phyloP scores from a whole-genome alignment of 2,329 filamentous ascomycete genomes.

The Zopfia rhizophila region DNA sequence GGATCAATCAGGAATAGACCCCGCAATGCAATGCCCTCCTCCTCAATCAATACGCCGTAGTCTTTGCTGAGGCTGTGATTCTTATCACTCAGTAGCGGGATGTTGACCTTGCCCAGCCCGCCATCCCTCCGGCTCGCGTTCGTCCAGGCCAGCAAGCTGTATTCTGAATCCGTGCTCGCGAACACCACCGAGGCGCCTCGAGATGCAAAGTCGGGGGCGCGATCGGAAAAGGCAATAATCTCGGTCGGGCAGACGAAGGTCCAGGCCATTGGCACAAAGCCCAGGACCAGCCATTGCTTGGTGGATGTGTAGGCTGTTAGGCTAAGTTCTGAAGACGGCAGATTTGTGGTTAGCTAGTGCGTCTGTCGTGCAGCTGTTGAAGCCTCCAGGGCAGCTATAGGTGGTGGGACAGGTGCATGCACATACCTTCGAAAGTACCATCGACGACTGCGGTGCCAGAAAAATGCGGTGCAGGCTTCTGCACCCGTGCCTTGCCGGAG shows the following conservation, averaged over 20 bases:
- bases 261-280: slow-evolving; percentile 75
- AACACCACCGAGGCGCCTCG: slow-evolving; percentile 70
- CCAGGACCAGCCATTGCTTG: slow-evolving; percentile 70
- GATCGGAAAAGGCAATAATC: slow-evolving; percentile 72
- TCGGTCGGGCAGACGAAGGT: slow-evolving; percentile 75
- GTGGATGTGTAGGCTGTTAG: slow-evolving; percentile 52
- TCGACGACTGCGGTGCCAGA: slow-evolving; percentile 52
- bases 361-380: not conserved
- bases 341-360: slow-evolving; percentile 9
- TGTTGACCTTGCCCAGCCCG: slow-evolving; percentile 69
- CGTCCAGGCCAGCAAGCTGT: slow-evolving; percentile 68
- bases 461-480: slow-evolving; percentile 53
- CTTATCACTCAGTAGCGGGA: slow-evolving; percentile 71
- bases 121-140: slow-evolving; percentile 68
- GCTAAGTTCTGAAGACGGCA: slow-evolving; percentile 42
- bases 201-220: slow-evolving; percentile 67
- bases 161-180: slow-evolving; percentile 71
- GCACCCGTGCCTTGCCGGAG: slow-evolving; percentile 51
- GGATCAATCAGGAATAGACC: slow-evolving; percentile 75
- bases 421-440: slow-evolving; percentile 52
- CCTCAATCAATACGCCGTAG: slow-evolving; percentile 73
- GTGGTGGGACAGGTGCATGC: slow-evolving; percentile 5
- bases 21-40: slow-evolving; percentile 70
- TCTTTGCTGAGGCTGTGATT: slow-evolving; percentile 68
- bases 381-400: not conserved